Evolutionary conservation across 2,329 filamentous ascomycete species (phyloP).

Genomic region (Fusarium avenaceum): DNA sequence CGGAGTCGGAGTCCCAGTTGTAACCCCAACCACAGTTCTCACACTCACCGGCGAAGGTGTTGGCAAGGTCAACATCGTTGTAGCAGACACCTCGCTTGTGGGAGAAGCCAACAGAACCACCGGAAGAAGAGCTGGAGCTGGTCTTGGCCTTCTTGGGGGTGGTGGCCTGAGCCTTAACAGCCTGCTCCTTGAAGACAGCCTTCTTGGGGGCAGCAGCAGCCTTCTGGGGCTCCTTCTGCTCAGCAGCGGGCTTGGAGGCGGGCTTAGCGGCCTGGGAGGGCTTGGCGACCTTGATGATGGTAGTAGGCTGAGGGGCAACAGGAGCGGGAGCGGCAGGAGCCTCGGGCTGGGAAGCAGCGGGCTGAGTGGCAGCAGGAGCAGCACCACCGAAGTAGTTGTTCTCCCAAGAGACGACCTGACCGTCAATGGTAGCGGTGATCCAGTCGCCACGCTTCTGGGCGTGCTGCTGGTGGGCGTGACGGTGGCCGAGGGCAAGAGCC

Average conservation of each 20-base stretch:
- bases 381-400: constrained; percentile 56
- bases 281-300: constrained; percentile 46
- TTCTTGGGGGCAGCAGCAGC: constrained; percentile 21
- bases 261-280: constrained; percentile 34
- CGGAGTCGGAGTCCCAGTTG: constrained; percentile 72
- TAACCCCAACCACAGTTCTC: constrained; percentile 71
- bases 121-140: constrained; percentile 15
- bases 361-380: constrained; percentile 43
- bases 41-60: constrained; percentile 60
- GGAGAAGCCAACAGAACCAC: constrained; percentile 44
- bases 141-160: constrained; percentile 20
- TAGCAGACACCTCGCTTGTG: constrained; percentile 77
- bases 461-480: constrained; percentile 56
- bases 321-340: constrained; percentile 23
- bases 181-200: constrained; percentile 12
- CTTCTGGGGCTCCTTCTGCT: constrained; percentile 10
- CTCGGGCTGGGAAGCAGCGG: constrained; percentile 24
- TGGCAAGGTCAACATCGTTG: constrained; percentile 69
- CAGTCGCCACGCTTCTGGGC: constrained; percentile 54
- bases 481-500: constrained; percentile 59
- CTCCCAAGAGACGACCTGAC: constrained; percentile 55
- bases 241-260: constrained; percentile 19
- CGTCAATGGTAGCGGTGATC: constrained; percentile 52
- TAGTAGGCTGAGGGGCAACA: constrained; percentile 39
- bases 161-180: constrained; percentile 12